Evolutionary conservation across 352 stramenopile genomes (phyloP), one percentile per base, ranked within the genome.

Genomic region (Phytopythium vexans): DNA sequence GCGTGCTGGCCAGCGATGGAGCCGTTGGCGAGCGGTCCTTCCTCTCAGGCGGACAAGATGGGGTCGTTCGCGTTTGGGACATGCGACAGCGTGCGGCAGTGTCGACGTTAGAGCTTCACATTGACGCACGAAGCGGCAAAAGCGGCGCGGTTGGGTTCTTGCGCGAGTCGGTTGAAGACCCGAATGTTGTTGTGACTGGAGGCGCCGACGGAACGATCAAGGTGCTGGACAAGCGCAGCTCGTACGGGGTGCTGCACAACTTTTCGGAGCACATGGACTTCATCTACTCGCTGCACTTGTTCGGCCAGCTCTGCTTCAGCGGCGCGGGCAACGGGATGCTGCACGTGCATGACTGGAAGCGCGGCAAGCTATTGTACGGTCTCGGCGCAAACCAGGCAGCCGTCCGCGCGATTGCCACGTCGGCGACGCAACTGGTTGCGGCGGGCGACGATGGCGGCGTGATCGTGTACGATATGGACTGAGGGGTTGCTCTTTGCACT

Each of bases 221-320:
- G 15, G 82, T 94, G 4, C 56, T 94, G 7, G 87, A 96, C 64
- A 79, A 74, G 47, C 73, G 86, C 36, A 62, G 59, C 44, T 72
- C 55, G 8, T 88, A 75, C 49, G 59, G 59, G 15, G 55, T 76
- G 14, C 45, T 82, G 16, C 68, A 77, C 60, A 75, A 69, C 50
- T 91, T 88, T 49, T 71, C 66, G 0, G 74, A 94, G 54, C 87
- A 96, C 61, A 65, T 82, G 65, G 87, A 93, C 57, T 96, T 95
- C 57, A 92, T 95, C 57, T 96, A 96, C 69, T 86, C 82, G 33
- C 45, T 96, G 7, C 62, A 87, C 8, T 34, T 93, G 32, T 62
- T 72, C 21, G 68, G 66, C 5, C 67, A 89, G 48, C 55, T 93
- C 9, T 92, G 86, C 52, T 88, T 95, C 14, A 92, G 76, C 42